Evolutionary conservation across 192 early-diverging fungal genomes (phyloP), one percentile per base, ranked within the genome.

Genomic region (Linnemannia hyalina): DNA sequence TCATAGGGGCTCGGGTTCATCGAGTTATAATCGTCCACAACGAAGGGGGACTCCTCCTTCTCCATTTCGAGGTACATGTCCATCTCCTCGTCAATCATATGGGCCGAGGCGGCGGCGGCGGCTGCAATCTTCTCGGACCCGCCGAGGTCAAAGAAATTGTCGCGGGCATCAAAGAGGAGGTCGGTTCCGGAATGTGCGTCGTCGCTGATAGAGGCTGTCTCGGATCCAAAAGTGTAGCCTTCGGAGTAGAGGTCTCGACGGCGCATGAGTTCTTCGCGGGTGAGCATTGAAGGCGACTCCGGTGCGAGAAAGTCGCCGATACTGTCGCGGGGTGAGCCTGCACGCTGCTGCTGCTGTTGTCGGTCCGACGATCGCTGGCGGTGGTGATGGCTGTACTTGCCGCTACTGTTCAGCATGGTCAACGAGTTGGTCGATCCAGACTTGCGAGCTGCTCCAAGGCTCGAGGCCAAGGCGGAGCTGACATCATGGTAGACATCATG

Each of bases 61-160:
- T 85, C 83, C 83, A 85, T 85, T 15, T 55, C 73, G 44, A 85
- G 42, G 44, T 80, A 80, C 78, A 85, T 85, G 22, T 85, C 78
- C 78, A 85, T 80, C 57, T 85, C 83, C 11, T 80, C 83, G 20
- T 85, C 83, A 0, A 72, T 41, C 36, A 84, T 41, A 10, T 65
- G 60, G 6, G 60, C 60, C n/a, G 57, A 63, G 9, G 47, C 46
- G 0, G 46, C 46, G 16, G 65, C 70, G 20, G 77, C 40, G 0
- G 78, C 82, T 2, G 46, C 41, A 26, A 52, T 22, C 44, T 76
- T 85, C 55, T 80, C 83, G 22, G 41, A 49, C 5, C 78, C 74
- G 60, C 29, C 29, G 8, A 80, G 68, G 23, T 80, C 78, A 60
- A 71, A 76, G 35, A 80, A 63, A 46, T 85, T 49, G 42, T 85